phyloP scores from a whole-genome alignment of 2,329 filamentous ascomycete species.

The Aspergillus ibericus region DNA sequence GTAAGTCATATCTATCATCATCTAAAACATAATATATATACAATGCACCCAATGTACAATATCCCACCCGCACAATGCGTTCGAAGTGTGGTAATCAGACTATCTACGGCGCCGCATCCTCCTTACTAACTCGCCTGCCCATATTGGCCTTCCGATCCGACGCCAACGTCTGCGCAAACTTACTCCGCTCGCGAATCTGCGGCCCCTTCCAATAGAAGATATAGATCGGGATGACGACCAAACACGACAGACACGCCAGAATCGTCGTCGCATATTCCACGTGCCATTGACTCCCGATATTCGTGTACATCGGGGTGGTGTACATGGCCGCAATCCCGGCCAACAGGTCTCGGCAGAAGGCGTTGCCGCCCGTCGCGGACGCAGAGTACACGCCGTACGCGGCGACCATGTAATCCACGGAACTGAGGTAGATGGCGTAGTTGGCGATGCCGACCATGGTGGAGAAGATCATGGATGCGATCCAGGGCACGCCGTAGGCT shows the following conservation, averaged over 20 bases:
- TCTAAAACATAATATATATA: too few species aligned
- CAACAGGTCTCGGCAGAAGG: conserved; percentile 69
- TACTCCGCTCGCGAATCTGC: conserved; percentile 55
- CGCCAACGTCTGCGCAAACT: conserved; percentile 60
- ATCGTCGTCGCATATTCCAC: conserved; percentile 60
- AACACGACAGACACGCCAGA: conserved; percentile 57
- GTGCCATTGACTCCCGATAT: conserved; percentile 54
- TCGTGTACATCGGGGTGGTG: conserved; percentile 64
- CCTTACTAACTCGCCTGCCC: conserved; percentile 29
- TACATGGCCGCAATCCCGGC: conserved; percentile 69
- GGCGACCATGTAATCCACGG: conserved; percentile 74
- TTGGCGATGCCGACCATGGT: conserved; percentile 70
- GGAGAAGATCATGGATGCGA: conserved; percentile 65
- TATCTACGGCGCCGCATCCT: background rate
- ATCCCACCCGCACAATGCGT: too few species aligned
- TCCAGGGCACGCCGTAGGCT: conserved; percentile 63
- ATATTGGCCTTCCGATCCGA: conserved; percentile 21
- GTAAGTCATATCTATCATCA: too few species aligned
- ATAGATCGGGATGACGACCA: conserved; percentile 62
- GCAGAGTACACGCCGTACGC: conserved; percentile 71
- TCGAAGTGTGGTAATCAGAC: too few species aligned
- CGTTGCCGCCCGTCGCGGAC: conserved; percentile 72
- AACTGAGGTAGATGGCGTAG: conserved; percentile 70
- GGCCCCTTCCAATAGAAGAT: conserved; percentile 64
- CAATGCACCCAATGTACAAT: too few species aligned